Percentiles rank a stretch among this genome's conserved stretches.
Evolutionary conservation across 352 stramenopile genomes (phyloP).

Genomic region (Halophytophthora polymorphica): DNA sequence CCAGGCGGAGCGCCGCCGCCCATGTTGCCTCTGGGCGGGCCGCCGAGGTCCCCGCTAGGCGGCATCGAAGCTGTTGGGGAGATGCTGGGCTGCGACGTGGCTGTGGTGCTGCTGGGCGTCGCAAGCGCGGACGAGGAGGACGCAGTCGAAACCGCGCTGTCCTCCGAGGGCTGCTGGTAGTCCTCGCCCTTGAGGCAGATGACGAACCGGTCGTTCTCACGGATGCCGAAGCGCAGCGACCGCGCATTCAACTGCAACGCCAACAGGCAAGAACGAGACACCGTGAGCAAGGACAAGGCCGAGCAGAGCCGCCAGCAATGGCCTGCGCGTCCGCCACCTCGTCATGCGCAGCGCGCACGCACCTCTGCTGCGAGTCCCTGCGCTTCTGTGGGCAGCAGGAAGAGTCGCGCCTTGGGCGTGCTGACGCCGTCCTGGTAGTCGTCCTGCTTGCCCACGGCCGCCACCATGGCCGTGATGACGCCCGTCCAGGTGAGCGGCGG

Average conservation of each 20-base stretch:
- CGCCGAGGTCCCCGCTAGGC: conserved; percentile 14
- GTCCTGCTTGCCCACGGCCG: conserved; percentile 46
- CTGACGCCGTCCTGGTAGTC: conserved; percentile 41
- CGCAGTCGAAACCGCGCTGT: neutral
- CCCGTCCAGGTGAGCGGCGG: conserved; percentile 67
- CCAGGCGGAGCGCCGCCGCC: conserved; percentile 15
- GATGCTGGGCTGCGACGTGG: conserved; percentile 19
- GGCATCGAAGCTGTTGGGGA: conserved; percentile 10
- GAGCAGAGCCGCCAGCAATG: neutral
- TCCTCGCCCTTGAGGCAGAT: conserved; percentile 68
- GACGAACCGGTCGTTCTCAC: conserved; percentile 77
- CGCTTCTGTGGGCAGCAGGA: conserved; percentile 53
- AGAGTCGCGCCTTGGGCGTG: conserved; percentile 49
- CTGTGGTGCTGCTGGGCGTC: conserved; percentile 18
- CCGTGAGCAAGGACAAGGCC: neutral
- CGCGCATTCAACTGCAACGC: conserved; percentile 55
- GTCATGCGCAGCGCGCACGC: conserved; percentile 2
- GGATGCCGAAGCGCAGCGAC: conserved; percentile 68
- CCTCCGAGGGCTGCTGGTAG: conserved; percentile 45
- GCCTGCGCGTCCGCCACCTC: neutral
- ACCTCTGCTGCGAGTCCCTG: conserved; percentile 66
- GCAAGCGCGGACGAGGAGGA: conserved; percentile 12
- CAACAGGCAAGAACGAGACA: conserved; percentile 10
- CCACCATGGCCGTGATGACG: conserved; percentile 62
- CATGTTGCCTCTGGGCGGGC: conserved; percentile 18